Base-by-base conservation (phyloP, 179 eudicot genomes). In the Pouteria campechiana region DNA sequence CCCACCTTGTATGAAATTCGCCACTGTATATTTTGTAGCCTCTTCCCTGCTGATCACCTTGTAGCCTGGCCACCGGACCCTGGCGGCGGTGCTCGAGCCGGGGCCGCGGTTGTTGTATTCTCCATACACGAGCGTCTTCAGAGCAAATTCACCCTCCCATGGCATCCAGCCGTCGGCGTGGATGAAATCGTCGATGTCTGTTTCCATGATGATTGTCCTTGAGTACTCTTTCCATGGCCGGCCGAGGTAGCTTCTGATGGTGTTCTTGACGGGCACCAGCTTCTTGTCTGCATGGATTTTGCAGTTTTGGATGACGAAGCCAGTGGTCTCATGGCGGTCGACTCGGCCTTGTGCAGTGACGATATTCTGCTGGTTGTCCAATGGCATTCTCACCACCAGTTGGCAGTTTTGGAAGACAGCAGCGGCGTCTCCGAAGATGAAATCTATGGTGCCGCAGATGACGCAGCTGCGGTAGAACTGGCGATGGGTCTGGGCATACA, bases 391-490 rank as follows among this genome's bases (percentile, higher is more conserved):
- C 1, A 60, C 73, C 0, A 82, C 53, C 35, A 85, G 60, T 33
- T 57, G 45, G 4, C 74, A 56, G 63, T 81, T 74, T 59, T 83
- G 79, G 46, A 78, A 61, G 40, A 76, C 7, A 1, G 60, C 44
- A 5, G 21, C 50, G 0, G 65, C 55, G 37, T 65, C 78, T 0
- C 95, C 95, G 2, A 78, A 81, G 32, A 85, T 75, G 69, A 78
- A 77, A 27, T 84, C 93, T 0, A 84, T 53, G 0, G 93, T 84
- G 25, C 95, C 95, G 0, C 83, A 75, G 9, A 85, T 64, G 16
- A 73, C 73, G 37, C 95, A 85, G 40, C 82, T 78, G 2, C 78
- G 63, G 37, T 71, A 80, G 37, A 83, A 77, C 18, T 78, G 84
- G 0, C 82, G 65, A n/a, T 68, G 57, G 0, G 73, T 11, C 17